Base-by-base conservation (phyloP, 2,329 filamentous ascomycete genomes). In the Scytalidium lignicola region DNA sequence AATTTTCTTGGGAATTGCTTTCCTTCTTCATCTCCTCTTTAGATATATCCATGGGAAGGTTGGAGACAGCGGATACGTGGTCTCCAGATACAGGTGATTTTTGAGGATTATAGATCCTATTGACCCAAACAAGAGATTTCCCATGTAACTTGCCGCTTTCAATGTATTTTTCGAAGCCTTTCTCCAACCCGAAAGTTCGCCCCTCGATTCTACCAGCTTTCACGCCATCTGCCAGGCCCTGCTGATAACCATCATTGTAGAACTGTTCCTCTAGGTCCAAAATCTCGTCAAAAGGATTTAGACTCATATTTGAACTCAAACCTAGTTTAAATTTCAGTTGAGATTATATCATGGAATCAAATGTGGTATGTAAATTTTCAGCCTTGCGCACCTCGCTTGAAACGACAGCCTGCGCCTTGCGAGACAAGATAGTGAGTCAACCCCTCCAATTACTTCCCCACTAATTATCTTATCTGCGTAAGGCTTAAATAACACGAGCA, bases 111-210 rank as follows among this genome's bases (percentile, higher is more conserved):
- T 74, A 73, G 10, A 90, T 68, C 47, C 90, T 77, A 52, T 88
- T 86, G 12, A 84, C 83, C 91, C 92, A 97, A n/a, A 97, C 75
- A 20, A 87, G 70, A 13, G 89, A 83, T 61, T 83, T 85, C 41
- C 90, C 88, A 59, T 92, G 85, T 26, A 97, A 69, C 51, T 78
- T 77, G 2, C 92, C 92, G 66, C 90, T 80, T 54, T 90, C 85
- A 40, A 87, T 65, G 62, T 95, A 96, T 70, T 96, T 97, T 60
- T 96, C 89, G 60, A 93, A 97, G 0, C 91, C 92, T 56, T 91
- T 93, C 65, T 95, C 87, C 40, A 97, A 80, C 1, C 92, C 93
- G 64, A 97, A 90, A 18, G 90, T 81, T 46, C 90, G 87, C 52
- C 93, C 93, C 75, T 99, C 93, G 55, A 89, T 82, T 50, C 85